A percentile compares a stretch with the other conserved stretches of the same genome.
Evolutionary conservation across 352 stramenopile genomes (phyloP).

Genomic region (Phytophthora podocarpi): DNA sequence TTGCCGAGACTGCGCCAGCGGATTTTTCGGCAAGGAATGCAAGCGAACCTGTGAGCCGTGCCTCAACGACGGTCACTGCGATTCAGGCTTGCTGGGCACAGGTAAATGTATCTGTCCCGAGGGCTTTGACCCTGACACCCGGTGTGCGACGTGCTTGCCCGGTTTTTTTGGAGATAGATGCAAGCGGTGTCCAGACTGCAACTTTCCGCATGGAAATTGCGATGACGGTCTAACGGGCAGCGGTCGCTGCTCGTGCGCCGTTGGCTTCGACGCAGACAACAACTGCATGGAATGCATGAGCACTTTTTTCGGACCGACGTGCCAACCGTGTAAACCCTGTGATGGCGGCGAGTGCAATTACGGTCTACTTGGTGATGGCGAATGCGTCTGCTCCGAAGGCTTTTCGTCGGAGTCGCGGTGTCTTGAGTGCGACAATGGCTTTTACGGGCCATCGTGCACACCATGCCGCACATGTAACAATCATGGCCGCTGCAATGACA

Average conservation of each 20-base stretch:
- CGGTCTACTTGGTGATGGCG: slow-evolving; percentile 71
- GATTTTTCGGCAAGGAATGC: slow-evolving; percentile 66
- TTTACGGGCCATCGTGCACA: slow-evolving; percentile 80
- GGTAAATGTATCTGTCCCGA: slow-evolving; percentile 74
- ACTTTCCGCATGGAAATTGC: slow-evolving; percentile 86
- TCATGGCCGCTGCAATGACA: slow-evolving; percentile 83
- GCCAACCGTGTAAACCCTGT: slow-evolving; percentile 79
- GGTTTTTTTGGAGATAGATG: slow-evolving; percentile 77
- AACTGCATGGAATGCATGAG: slow-evolving; percentile 88
- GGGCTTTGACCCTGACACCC: slow-evolving; percentile 77
- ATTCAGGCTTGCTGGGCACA: slow-evolving; percentile 60
- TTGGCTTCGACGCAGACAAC: slow-evolving; percentile 71
- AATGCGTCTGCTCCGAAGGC: slow-evolving; percentile 82
- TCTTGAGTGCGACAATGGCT: slow-evolving; percentile 70
- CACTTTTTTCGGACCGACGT: slow-evolving; percentile 78
- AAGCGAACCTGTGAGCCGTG: slow-evolving; percentile 68
- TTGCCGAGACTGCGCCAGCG: slow-evolving; percentile 64
- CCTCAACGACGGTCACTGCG: slow-evolving; percentile 74
- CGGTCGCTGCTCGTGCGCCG: slow-evolving; percentile 83
- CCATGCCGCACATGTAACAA: slow-evolving; percentile 85
- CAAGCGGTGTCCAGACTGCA: slow-evolving; percentile 77
- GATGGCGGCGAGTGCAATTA: slow-evolving; percentile 84
- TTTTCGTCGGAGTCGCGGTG: slow-evolving; percentile 78
- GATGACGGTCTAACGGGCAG: slow-evolving; percentile 82
- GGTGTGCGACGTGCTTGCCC: slow-evolving; percentile 81